Conservation (phyloP, 2,329 filamentous ascomycete genomes). For the Ophiostoma sp. region DNA sequence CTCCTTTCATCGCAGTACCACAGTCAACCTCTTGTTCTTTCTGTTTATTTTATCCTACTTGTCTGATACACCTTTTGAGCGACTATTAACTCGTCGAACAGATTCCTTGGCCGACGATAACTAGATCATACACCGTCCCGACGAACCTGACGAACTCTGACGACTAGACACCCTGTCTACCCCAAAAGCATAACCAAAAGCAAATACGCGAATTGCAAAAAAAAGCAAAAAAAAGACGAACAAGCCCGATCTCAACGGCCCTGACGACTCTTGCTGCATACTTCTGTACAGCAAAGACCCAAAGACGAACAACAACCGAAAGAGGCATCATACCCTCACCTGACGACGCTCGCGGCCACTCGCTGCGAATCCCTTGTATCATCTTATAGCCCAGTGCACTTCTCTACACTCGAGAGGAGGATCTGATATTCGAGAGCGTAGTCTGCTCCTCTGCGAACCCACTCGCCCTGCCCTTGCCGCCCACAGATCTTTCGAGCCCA, state of each 20-base stretch:
- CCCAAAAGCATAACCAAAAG: not conserved
- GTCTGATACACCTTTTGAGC: not conserved
- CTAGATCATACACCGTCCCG: not conserved
- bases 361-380: conserved; percentile 5
- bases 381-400: not conserved
- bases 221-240: not conserved
- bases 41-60: not conserved
- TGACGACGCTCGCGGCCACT: conserved; percentile 10
- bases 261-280: conserved; percentile 15
- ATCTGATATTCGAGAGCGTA: not conserved
- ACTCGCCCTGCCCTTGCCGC: conserved; percentile 20
- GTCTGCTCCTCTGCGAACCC: not conserved
- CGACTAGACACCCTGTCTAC: conserved; percentile 8
- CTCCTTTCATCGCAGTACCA: not conserved
- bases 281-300: conserved; percentile 6
- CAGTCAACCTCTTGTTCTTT: not conserved
- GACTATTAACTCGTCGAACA: not conserved
- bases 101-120: not conserved
- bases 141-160: conserved; percentile 12
- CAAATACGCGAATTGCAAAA: not conserved
- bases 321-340: not conserved
- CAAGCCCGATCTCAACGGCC: not conserved
- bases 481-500: conserved; percentile 26
- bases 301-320: not conserved
- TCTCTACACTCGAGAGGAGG: not conserved